Percentiles rank a stretch among this genome's conserved stretches.
Conservation (phyloP, 805 yeast genomes). For the Spathaspora passalidarum region DNA sequence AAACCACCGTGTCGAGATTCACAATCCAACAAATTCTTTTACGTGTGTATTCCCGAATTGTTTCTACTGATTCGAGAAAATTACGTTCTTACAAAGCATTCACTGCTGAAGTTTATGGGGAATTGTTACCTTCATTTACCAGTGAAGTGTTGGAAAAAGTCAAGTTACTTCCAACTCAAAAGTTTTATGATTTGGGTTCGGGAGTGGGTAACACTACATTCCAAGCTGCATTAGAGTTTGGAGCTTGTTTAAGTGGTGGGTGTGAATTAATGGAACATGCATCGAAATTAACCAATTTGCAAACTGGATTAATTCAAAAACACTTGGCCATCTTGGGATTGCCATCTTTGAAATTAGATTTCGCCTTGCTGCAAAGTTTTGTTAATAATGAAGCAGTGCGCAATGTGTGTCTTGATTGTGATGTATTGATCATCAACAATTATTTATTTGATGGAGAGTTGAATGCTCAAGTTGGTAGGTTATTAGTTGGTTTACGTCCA, state of each 20-base stretch:
- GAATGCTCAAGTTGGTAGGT: slow-evolving; percentile 61
- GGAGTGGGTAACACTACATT: slow-evolving; percentile 92
- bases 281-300: slow-evolving; percentile 60
- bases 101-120: slow-evolving; percentile 90
- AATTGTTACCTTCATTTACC: slow-evolving; percentile 74
- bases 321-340: slow-evolving; percentile 67
- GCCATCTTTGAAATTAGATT: slow-evolving; percentile 49
- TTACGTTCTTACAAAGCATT: slow-evolving; percentile 77
- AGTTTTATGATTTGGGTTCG: slow-evolving; percentile 86
- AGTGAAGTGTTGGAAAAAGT: slow-evolving; percentile 62
- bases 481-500: slow-evolving; percentile 60
- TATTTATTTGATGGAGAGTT: slow-evolving; percentile 77
- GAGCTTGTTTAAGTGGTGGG: slow-evolving; percentile 75
- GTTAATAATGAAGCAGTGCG: slow-evolving; percentile 59
- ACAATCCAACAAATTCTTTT: slow-evolving; percentile 67
- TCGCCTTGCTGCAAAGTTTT: slow-evolving; percentile 69
- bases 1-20: slow-evolving; percentile 25
- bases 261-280: slow-evolving; percentile 89
- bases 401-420: slow-evolving; percentile 54
- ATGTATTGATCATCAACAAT: slow-evolving; percentile 77
- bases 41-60: slow-evolving; percentile 72
- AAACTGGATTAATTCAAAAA: slow-evolving; percentile 52
- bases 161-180: slow-evolving; percentile 47
- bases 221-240: slow-evolving; percentile 85
- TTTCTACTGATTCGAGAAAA: slow-evolving; percentile 66